Percentiles rank a stretch among this genome's conserved stretches.
phyloP scores from a whole-genome alignment of 805 yeast genomes.

The Ogataea naganishii region DNA sequence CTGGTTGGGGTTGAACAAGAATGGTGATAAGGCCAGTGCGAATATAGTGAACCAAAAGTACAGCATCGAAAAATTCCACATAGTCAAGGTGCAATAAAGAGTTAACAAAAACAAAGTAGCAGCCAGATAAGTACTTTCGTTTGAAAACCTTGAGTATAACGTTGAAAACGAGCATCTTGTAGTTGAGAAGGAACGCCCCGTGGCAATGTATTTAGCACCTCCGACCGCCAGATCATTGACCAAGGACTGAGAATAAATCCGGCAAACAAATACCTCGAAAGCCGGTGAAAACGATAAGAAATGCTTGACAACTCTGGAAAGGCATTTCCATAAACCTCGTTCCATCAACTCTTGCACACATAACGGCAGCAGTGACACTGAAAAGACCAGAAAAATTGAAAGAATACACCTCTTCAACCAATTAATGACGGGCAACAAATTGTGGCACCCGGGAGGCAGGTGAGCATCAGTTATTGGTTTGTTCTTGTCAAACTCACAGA shows the following conservation, averaged over 20 bases:
- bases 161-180: constrained; percentile 57
- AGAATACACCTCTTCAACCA: constrained; percentile 71
- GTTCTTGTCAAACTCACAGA: constrained; percentile 53
- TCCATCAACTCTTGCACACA: constrained; percentile 72
- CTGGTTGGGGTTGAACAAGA: constrained; percentile 71
- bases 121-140: constrained; percentile 61
- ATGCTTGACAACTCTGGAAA: constrained; percentile 55
- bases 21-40: constrained; percentile 64
- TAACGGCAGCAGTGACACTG: constrained; percentile 66
- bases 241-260: constrained; percentile 65
- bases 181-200: constrained; percentile 80
- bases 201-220: constrained; percentile 75
- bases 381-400: constrained; percentile 67
- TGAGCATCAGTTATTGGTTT: constrained; percentile 54
- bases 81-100: constrained; percentile 45
- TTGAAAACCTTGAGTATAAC: constrained; percentile 61
- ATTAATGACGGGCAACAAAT: constrained; percentile 58
- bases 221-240: constrained; percentile 63
- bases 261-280: constrained; percentile 74
- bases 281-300: constrained; percentile 65
- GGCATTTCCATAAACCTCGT: constrained; percentile 64
- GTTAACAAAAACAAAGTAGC: constrained; percentile 41
- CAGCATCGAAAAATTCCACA: constrained; percentile 52
- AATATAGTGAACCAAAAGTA: constrained; percentile 70
- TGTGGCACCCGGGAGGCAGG: constrained; percentile 62